Conservation (phyloP, 2,329 filamentous ascomycete species). For the Colletotrichum ledebouriae region DNA sequence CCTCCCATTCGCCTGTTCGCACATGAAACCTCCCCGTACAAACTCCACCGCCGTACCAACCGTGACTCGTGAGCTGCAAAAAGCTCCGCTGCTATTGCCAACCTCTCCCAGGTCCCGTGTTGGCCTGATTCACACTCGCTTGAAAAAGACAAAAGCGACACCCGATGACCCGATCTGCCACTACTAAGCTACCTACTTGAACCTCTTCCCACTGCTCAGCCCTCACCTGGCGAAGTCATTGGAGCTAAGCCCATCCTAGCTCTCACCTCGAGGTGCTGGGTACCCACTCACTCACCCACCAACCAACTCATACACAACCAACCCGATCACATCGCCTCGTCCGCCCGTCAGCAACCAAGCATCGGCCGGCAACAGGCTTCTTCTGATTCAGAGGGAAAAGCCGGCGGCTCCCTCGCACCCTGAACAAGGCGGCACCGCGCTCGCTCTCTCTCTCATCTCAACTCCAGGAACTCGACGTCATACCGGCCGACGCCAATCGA, state of each 20-base stretch:
- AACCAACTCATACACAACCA: background rate
- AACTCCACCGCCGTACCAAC: conserved; percentile 9
- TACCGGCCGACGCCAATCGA: conserved; percentile 28
- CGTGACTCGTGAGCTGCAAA: conserved; percentile 1
- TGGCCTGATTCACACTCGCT: conserved; percentile 3
- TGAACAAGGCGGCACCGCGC: conserved; percentile 22
- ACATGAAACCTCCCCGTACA: conserved; percentile 20
- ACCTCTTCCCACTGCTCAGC: background rate
- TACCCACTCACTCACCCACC: conserved; percentile 19
- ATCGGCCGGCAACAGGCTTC: conserved; percentile 20
- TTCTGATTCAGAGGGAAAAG: conserved; percentile 3
- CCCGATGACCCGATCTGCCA: conserved; percentile 5
- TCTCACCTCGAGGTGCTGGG: conserved; percentile 2
- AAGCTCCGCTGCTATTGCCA: background rate
- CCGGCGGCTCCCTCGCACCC: conserved; percentile 23
- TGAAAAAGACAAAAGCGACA: conserved; percentile 3
- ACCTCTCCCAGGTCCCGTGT: background rate
- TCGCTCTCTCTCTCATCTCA: background rate
- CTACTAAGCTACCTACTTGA: background rate
- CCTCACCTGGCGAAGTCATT: conserved; percentile 8
- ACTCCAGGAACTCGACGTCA: conserved; percentile 29
- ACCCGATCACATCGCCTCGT: conserved; percentile 10
- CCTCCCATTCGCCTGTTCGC: conserved; percentile 11
- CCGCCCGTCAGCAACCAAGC: conserved; percentile 25
- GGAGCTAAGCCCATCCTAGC: conserved; percentile 20